A percentile compares a stretch with the other conserved stretches of the same genome.
Evolutionary conservation across 2,329 filamentous ascomycete species (phyloP).

Genomic region (Colletotrichum abscissum): DNA sequence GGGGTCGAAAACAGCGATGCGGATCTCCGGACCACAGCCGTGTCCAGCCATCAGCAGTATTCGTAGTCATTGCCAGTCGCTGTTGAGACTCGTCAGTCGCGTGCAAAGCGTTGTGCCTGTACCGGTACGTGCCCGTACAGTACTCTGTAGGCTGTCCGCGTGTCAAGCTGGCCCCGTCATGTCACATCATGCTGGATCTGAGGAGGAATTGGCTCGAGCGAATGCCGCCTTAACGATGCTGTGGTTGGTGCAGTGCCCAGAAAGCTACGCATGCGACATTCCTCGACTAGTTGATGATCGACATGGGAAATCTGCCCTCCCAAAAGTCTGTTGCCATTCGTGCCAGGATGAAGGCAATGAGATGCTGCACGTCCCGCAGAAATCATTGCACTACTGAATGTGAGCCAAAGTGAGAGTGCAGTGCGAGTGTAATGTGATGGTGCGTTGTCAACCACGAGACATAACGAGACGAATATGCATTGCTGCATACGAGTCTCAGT

Average conservation of each 20-base stretch:
- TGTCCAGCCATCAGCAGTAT: background rate
- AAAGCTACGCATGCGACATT: constrained; percentile 29
- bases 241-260: background rate
- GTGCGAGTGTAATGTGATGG: constrained; percentile 4
- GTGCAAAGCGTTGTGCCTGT: background rate
- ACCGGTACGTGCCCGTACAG: no score
- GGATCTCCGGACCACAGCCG: constrained; percentile 10
- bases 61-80: background rate
- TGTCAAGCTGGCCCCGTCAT: background rate
- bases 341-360: constrained; percentile 19
- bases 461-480: constrained; percentile 19
- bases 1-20: constrained; percentile 29
- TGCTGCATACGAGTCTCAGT: constrained; percentile 9
- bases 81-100: background rate
- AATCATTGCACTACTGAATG: background rate
- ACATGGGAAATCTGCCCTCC: constrained; percentile 16
- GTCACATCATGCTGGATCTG: background rate
- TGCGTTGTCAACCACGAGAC: constrained; percentile 32
- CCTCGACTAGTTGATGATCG: constrained; percentile 28
- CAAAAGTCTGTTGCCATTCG: background rate
- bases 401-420: background rate
- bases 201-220: background rate
- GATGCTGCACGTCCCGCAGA: constrained; percentile 1
- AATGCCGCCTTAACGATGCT: constrained; percentile 1
- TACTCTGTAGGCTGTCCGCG: no score